phyloP scores from a whole-genome alignment of 768 basidiomycete species.

The Psilocybe tampanensis region DNA sequence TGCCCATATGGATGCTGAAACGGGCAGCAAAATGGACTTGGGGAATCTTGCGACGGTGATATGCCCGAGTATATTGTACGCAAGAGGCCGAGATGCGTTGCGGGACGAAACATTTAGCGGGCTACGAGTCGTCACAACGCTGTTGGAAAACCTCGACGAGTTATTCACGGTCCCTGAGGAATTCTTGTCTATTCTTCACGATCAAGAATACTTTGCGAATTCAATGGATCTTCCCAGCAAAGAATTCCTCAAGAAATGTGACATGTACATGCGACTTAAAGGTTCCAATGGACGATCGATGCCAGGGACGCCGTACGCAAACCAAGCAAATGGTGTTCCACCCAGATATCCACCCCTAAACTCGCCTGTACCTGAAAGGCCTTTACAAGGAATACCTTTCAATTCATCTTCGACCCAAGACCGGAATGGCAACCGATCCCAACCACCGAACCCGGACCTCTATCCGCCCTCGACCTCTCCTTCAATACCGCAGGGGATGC shows the following conservation, averaged over 20 bases:
- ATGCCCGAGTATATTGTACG: conserved; percentile 96
- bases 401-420: conserved; percentile 41
- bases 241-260: conserved; percentile 95
- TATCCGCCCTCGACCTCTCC: conserved; percentile 44
- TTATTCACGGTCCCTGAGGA: conserved; percentile 95
- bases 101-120: conserved; percentile 93
- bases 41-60: conserved; percentile 96
- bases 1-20: conserved; percentile 96
- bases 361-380: conserved; percentile 48
- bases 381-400: conserved; percentile 36
- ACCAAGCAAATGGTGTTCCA: conserved; percentile 40
- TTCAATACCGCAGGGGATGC: conserved; percentile 49
- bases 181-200: conserved; percentile 81
- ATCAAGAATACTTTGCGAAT: conserved; percentile 91
- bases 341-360: conserved; percentile 38
- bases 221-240: conserved; percentile 89
- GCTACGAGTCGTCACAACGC: conserved; percentile 81
- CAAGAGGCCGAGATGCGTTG: conserved; percentile 80
- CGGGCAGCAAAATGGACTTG: conserved; percentile 98
- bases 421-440: conserved; percentile 21
- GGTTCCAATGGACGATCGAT: conserved; percentile 57
- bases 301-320: conserved; percentile 36
- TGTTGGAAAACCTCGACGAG: conserved; percentile 94
- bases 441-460: conserved; percentile 39
- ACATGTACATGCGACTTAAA: conserved; percentile 83